Percentiles rank a stretch among this genome's conserved stretches.
Conservation (phyloP, 2,329 filamentous ascomycete genomes). For the Beauveria australis region DNA sequence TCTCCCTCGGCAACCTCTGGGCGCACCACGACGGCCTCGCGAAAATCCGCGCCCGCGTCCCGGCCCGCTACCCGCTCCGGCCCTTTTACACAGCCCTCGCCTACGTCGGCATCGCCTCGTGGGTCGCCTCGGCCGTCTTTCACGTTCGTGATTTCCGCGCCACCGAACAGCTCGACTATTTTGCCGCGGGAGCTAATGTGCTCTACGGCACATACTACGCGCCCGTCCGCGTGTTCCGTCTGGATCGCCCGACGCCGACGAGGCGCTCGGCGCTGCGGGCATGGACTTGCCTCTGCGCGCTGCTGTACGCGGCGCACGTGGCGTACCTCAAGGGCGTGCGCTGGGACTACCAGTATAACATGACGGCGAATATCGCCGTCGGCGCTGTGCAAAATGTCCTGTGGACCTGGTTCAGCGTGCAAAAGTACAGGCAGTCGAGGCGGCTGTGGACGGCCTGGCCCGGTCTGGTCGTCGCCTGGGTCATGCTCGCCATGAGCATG, state of each 20-base stretch:
- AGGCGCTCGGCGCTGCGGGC: constrained; percentile 48
- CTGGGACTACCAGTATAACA: constrained; percentile 98
- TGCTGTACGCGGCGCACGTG: constrained; percentile 68
- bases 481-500: constrained; percentile 88
- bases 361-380: constrained; percentile 82
- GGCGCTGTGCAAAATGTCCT: constrained; percentile 74
- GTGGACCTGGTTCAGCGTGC: constrained; percentile 78
- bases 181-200: constrained; percentile 81
- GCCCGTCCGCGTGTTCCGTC: constrained; percentile 70
- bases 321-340: constrained; percentile 74
- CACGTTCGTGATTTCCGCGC: constrained; percentile 78
- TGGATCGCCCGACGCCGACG: constrained; percentile 51
- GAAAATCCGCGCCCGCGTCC: constrained; percentile 62
- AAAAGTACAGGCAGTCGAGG: constrained; percentile 61
- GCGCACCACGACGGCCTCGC: constrained; percentile 74
- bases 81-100: constrained; percentile 75
- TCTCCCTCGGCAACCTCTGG: constrained; percentile 83
- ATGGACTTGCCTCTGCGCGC: constrained; percentile 68
- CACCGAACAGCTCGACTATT: constrained; percentile 95
- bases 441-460: constrained; percentile 82
- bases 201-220: constrained; percentile 88
- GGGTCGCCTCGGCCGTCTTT: constrained; percentile 85
- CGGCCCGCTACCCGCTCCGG: constrained; percentile 64
- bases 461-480: constrained; percentile 82
- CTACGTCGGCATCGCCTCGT: constrained; percentile 72